Evolutionary conservation across 768 basidiomycete species (phyloP), one percentile per base, ranked within the genome.

Genomic region (Clathrus columnatus): DNA sequence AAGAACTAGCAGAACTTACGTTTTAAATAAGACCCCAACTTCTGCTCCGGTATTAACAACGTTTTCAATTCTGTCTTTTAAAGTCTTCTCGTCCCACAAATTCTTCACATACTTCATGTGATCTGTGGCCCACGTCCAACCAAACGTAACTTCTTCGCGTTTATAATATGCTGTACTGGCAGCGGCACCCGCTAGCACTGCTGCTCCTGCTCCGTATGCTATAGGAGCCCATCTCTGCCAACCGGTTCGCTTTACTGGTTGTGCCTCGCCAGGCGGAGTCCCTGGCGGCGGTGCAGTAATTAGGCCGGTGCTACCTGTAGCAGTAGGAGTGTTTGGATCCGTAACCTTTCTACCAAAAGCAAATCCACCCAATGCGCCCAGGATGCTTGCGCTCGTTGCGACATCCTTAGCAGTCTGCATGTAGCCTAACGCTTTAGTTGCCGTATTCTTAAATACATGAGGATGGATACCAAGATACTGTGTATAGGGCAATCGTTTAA

Each of bases 391-490:
- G 11, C 62, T 63, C 2, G 81, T 76, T 17, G 80, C 85, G 21
- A 88, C 69, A 6, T 77, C 80, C 48, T 77, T 75, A 2, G 87
- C 91, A 11, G 79, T 70, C 48, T 75, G 77, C 4, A 84, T 84
- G 62, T 87, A 86, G 58, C 82, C 79, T 4, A 81, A 76, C 1
- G 82, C 87, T 64, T 88, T 86, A 0, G 82, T 83, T 0, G 89
- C 83, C 44, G 78, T 77, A 66, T 91, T 83, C 72, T 91, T 92
- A 75, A 93, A 88, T 29, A 93, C 82, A 54, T 73, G 73, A 0
- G 93, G 92, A 61, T 95, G 83, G 20, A 97, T 71, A 14, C 94
- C 93, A 20, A 91, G 79, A 69, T 86, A 96, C 91, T 95, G 61
- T 7, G 61, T 21, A 32, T 17, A 36, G 6, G 55, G 46, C 20